Evolutionary conservation across 441 rosid species (phyloP).

Genomic region (Brassica balearica): DNA sequence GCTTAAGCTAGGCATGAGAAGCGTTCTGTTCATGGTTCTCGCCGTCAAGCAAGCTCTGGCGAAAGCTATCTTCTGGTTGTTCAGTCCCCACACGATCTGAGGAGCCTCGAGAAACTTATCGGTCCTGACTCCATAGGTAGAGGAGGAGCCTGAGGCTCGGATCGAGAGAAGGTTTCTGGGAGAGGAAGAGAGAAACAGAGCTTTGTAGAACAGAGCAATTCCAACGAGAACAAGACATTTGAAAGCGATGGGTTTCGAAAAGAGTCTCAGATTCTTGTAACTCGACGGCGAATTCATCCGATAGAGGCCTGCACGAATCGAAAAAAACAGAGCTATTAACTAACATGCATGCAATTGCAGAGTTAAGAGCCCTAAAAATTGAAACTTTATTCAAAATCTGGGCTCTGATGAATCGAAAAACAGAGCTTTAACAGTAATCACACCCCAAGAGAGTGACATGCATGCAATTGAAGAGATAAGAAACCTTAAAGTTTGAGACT

Average conservation of each 20-base stretch:
- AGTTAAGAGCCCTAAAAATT: slow-evolving; percentile 21
- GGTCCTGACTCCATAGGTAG: slow-evolving; percentile 49
- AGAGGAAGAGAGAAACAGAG: slow-evolving; percentile 50
- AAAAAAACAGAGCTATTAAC: not conserved
- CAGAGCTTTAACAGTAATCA: slow-evolving; percentile 13
- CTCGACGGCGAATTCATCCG: slow-evolving; percentile 54
- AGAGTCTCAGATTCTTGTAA: slow-evolving; percentile 51
- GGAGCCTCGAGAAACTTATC: slow-evolving; percentile 87
- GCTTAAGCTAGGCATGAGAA: slow-evolving; percentile 91
- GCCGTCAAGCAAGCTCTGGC: slow-evolving; percentile 95
- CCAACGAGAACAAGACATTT: slow-evolving; percentile 61
- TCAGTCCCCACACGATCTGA: slow-evolving; percentile 95
- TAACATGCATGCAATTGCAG: slow-evolving; percentile 36
- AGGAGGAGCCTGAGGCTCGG: slow-evolving; percentile 33
- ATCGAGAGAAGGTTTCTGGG: slow-evolving; percentile 44
- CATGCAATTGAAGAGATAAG: slow-evolving; percentile 31
- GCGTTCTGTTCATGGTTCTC: slow-evolving; percentile 81
- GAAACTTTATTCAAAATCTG: slow-evolving; percentile 11
- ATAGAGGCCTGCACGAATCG: slow-evolving; percentile 38
- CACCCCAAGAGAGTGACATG: slow-evolving; percentile 20
- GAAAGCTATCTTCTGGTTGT: slow-evolving; percentile 96
- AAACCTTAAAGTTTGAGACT: slow-evolving; percentile 14
- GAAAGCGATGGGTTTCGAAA: slow-evolving; percentile 54
- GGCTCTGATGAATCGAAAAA: not conserved
- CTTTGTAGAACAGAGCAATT: slow-evolving; percentile 59